Evolutionary conservation across 176 grass and related monocot species (phyloP).

Genomic region (Musa acuminata): DNA sequence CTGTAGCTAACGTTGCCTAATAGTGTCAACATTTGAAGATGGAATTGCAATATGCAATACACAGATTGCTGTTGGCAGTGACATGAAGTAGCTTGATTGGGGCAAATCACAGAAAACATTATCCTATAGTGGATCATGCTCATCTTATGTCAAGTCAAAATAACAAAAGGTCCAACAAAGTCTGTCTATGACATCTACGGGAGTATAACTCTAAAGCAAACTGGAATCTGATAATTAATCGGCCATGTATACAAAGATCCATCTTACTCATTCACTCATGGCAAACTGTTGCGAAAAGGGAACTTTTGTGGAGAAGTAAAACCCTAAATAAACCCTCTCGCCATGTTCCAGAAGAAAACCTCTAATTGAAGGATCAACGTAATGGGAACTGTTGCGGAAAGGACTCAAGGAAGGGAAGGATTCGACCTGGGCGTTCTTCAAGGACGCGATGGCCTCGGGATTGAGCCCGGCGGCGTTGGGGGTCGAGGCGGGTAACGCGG

Average conservation of each 20-base stretch:
- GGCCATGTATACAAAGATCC: background rate
- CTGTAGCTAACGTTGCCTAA: background rate
- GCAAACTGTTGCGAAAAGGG: no score
- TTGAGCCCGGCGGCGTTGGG: conserved; percentile 32
- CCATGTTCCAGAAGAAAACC: background rate
- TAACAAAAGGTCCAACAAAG: background rate
- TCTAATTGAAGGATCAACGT: background rate
- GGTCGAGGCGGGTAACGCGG: conserved; percentile 29
- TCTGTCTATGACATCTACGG: background rate
- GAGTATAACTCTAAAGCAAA: background rate
- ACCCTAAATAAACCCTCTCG: background rate
- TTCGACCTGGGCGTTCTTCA: conserved; percentile 69
- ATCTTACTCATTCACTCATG: background rate
- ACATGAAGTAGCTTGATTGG: background rate
- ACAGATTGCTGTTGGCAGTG: background rate
- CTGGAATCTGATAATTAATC: background rate
- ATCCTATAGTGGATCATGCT: background rate
- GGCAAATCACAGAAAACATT: background rate
- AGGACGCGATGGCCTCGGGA: conserved; percentile 47
- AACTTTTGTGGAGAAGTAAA: background rate
- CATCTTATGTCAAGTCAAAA: background rate
- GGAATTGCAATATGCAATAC: background rate
- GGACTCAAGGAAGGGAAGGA: background rate
- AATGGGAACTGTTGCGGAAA: background rate
- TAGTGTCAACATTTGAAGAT: background rate